Conservation (phyloP, 257 asterid genomes). For the Solanum piurae region DNA sequence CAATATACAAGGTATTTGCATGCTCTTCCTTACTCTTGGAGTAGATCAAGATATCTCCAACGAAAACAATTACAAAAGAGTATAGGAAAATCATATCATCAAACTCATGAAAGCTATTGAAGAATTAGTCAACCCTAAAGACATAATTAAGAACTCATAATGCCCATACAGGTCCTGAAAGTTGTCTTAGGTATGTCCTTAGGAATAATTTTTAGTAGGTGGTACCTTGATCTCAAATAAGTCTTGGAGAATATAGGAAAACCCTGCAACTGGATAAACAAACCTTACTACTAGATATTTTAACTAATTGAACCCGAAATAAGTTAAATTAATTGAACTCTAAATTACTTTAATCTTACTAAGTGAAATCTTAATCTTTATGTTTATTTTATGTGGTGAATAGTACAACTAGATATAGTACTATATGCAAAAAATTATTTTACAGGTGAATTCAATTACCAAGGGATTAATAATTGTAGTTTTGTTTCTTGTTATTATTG, state of each 20-base stretch:
- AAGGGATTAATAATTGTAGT: neutral
- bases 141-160: too few relatives aligned
- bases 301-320: too few relatives aligned
- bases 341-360: neutral
- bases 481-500: neutral
- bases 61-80: too few relatives aligned
- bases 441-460: constrained; percentile 8
- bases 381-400: constrained; percentile 31
- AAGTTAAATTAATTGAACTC: neutral
- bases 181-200: neutral
- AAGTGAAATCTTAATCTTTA: constrained; percentile 6
- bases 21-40: neutral
- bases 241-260: too few relatives aligned
- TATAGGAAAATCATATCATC: too few relatives aligned
- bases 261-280: neutral
- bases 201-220: neutral
- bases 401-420: neutral
- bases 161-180: too few relatives aligned
- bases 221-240: neutral
- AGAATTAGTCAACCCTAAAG: neutral
- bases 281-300: too few relatives aligned
- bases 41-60: neutral
- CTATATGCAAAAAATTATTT: neutral
- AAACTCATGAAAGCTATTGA: neutral
- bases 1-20: too few relatives aligned